Evolutionary conservation across 2,329 filamentous ascomycete genomes (phyloP).

Genomic region (Fusarium nodosum): DNA sequence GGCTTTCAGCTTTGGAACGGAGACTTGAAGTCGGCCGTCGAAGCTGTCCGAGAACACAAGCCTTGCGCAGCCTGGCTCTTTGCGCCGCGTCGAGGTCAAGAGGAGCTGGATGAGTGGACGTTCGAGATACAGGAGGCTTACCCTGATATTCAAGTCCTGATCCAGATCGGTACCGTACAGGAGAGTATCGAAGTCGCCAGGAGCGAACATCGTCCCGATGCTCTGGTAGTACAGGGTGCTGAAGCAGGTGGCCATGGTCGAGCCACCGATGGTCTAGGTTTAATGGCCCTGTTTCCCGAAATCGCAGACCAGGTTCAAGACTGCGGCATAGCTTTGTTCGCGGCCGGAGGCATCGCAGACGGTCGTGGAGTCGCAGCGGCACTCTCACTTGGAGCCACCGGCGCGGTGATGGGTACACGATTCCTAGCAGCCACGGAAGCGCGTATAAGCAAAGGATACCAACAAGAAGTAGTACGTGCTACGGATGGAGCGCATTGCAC

Average conservation of each 20-base stretch:
- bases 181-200: conserved; percentile 61
- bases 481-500: conserved; percentile 57
- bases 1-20: conserved; percentile 61
- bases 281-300: conserved; percentile 65
- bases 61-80: conserved; percentile 63
- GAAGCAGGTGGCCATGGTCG: conserved; percentile 69
- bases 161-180: conserved; percentile 64
- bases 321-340: conserved; percentile 60
- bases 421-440: conserved; percentile 67
- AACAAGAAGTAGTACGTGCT: conserved; percentile 58
- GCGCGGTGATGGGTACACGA: conserved; percentile 72
- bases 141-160: conserved; percentile 63
- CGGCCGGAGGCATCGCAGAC: conserved; percentile 67
- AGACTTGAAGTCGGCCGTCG: conserved; percentile 52
- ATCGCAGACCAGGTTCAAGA: conserved; percentile 57
- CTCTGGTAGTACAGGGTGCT: conserved; percentile 65
- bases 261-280: conserved; percentile 58
- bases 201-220: conserved; percentile 58
- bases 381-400: conserved; percentile 65
- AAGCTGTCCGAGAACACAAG: conserved; percentile 50
- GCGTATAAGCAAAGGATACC: conserved; percentile 58
- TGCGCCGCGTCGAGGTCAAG: conserved; percentile 53
- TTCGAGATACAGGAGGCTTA: conserved; percentile 57
- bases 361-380: conserved; percentile 65
- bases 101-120: conserved; percentile 61